phyloP scores from a whole-genome alignment of 352 stramenopile species.

The Phytopythium sindhum region DNA sequence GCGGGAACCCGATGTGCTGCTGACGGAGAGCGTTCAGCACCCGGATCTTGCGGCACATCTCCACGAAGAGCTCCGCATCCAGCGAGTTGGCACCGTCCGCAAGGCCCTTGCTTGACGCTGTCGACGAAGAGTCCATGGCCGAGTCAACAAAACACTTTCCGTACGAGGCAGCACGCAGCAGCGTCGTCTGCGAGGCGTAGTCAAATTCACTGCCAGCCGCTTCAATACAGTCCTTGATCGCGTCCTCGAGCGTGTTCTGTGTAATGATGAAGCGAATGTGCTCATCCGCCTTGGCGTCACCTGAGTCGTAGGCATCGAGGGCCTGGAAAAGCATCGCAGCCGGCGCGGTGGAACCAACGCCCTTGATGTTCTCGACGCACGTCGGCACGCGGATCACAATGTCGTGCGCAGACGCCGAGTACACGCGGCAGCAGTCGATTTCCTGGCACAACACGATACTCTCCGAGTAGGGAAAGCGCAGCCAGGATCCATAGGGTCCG shows the following conservation, averaged over 20 bases:
- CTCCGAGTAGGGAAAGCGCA: slow-evolving; percentile 81
- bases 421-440: slow-evolving; percentile 73
- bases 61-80: slow-evolving; percentile 84
- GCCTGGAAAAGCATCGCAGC: slow-evolving; percentile 90
- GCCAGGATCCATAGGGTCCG: slow-evolving; percentile 81
- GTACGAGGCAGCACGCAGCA: slow-evolving; percentile 85
- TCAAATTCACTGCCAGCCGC: slow-evolving; percentile 88
- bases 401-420: slow-evolving; percentile 70
- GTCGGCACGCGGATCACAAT: slow-evolving; percentile 84
- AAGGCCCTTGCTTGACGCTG: slow-evolving; percentile 5
- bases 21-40: slow-evolving; percentile 89
- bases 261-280: slow-evolving; percentile 88
- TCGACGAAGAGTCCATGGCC: slow-evolving; percentile 36
- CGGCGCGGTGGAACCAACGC: slow-evolving; percentile 81
- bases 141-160: slow-evolving; percentile 88
- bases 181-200: slow-evolving; percentile 68
- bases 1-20: slow-evolving; percentile 71
- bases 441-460: slow-evolving; percentile 67
- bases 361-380: slow-evolving; percentile 84
- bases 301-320: slow-evolving; percentile 85
- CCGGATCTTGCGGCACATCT: slow-evolving; percentile 86
- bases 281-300: slow-evolving; percentile 85
- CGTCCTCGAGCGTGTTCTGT: slow-evolving; percentile 73
- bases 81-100: slow-evolving; percentile 20
- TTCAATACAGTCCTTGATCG: slow-evolving; percentile 86